Base-by-base conservation (phyloP, 129 eudicot genomes). In the Lonicera japonica region DNA sequence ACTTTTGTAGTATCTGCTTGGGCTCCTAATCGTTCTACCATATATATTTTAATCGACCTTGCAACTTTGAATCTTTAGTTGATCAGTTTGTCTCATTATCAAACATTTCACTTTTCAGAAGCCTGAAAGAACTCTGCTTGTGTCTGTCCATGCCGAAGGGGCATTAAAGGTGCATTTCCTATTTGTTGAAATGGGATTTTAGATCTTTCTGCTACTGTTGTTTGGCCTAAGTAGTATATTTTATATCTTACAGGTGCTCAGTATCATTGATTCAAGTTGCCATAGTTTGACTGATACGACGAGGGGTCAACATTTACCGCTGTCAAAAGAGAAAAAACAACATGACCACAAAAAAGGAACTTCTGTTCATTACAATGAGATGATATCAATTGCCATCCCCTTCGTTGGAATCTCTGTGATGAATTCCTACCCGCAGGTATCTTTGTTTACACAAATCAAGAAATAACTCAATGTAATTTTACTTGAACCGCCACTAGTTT, bases 91-190 rank as follows among this genome's bases (percentile, higher is more conserved):
- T 8, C 51, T 45, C 13, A 45, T 4, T 15, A 45, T 10, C 14
- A 3, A n/a, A 14, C n/a, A 50, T 9, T 38, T 60, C 38, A 36
- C 21, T 67, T 73, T 77, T 20, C 89, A 88, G 96, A 94, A 88
- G 68, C 87, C 87, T 65, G 92, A 88, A 77, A 85, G 96, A 75
- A 94, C 78, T 61, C 75, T 94, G 81, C 61, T 85, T 8, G 57
- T 89, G 53, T 85, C 95, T 69, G 92, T 94, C 60, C 99, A 83
- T 75, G 91, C 99, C 66, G 99, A 88, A 86, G 96, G 99, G 58
- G 96, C 95, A 58, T 68, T 83, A 66, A 94, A 88, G 96, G 99
- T 92, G 63, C 70, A 58, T 34, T 63, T 67, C 25, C 19, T 12
- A 38, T 73, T 45, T 65, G 71, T 61, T 53, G 14, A 24, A 67